Evolutionary conservation across 176 grass and related monocot genomes (phyloP), one percentile per base, ranked within the genome.

Genomic region (Otatea glauca): DNA sequence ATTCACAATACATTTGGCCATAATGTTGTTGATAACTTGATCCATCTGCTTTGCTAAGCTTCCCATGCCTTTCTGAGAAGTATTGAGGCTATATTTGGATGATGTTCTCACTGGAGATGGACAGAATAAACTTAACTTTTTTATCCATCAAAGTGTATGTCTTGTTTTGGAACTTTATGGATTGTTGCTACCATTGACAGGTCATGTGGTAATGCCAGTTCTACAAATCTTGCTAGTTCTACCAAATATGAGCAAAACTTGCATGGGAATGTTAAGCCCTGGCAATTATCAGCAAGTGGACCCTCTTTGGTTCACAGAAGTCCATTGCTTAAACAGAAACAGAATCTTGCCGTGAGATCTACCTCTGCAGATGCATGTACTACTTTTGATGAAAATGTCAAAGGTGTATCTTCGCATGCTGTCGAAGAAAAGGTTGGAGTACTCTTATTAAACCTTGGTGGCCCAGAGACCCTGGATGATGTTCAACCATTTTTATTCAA

Each of bases 401-500:
- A 50, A 47, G 71, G 27, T 17, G 80, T 65, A 78, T 54, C 71
- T 75, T 78, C 83, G 21, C 56, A 67, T 88, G 59, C 39, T 55
- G 27, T 20, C 24, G 75, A 91, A 86, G 93, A 99, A 74, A 96
- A 80, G 63, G 65, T 96, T 72, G 96, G 96, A 72, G 96, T 99
- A 60, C 90, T 99, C n/a, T 78, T 99, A 24, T 70, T 96, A 78
- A 99, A 99, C 75, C 96, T 99, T 75, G 96, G 96, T 83, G 96
- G 96, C 32, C 96, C 96, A 42, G 91, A 96, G 29, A 96, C 88
- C 51, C 93, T 96, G 15, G 80, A 94, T 15, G 96, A 99, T 87
- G 96, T 99, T 86, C 96, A 99, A 47, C 96, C 96, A 60, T 99
- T 99, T 83, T 64, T 99, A 21, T 99, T 91, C 91, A 99, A 99